phyloP scores from a whole-genome alignment of 352 stramenopile species.

The Phytophthora ramorum region DNA sequence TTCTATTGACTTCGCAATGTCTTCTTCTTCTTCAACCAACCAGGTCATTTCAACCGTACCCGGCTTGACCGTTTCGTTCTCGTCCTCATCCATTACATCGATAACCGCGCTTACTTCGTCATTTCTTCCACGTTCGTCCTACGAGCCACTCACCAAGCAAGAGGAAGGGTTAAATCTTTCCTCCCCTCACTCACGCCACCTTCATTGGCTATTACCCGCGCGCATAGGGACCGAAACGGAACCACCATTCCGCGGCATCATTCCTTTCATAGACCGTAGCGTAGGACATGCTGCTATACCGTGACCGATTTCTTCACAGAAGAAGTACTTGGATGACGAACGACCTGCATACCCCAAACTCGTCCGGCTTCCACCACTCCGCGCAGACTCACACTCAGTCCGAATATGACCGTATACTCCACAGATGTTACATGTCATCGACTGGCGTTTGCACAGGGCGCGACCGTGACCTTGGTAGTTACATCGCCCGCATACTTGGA shows the following conservation, averaged over 20 bases:
- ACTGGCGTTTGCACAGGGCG: not conserved
- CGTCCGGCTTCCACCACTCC: no score
- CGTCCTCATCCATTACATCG: no score
- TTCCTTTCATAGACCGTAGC: no score
- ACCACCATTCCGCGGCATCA: no score
- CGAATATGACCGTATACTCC: not conserved
- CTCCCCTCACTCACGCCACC: not conserved
- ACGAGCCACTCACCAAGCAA: not conserved
- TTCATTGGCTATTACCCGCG: not conserved
- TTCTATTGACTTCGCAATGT: no score
- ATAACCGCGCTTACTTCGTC: no score
- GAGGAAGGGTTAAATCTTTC: not conserved
- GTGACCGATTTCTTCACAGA: not conserved
- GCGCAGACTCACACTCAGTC: not conserved
- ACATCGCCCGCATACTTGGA: not conserved
- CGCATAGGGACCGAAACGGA: no score
- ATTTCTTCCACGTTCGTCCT: not conserved
- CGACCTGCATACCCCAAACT: no score
- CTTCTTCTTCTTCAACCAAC: no score
- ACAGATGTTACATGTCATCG: not conserved
- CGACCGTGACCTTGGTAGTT: not conserved
- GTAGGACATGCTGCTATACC: not conserved
- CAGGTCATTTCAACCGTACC: no score
- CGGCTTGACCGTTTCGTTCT: no score
- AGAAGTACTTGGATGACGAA: not conserved